Percentiles rank a stretch among this genome's conserved stretches.
These are phyloP conservation scores for Colletotrichum horii DNA, from an alignment of 2,329 filamentous ascomycete genomes.

Conservation along the genomic window DNA sequence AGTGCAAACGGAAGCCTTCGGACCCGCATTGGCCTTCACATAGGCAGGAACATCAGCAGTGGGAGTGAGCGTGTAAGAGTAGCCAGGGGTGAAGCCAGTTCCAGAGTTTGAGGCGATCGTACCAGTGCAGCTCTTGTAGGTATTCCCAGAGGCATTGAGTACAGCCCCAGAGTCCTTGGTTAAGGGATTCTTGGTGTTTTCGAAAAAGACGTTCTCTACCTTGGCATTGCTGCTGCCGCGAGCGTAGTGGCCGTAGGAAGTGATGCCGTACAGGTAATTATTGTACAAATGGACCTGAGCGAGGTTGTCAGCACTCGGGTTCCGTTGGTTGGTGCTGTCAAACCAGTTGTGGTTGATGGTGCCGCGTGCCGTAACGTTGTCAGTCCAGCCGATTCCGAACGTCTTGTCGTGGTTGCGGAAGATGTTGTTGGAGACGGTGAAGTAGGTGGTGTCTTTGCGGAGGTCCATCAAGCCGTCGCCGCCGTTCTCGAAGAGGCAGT, in stretches of 20 bases:
- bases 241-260: constrained; percentile 21
- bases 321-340: constrained; percentile 21
- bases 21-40: constrained; percentile 13
- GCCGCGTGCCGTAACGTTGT: constrained; percentile 18
- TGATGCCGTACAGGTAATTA: constrained; percentile 19
- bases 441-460: constrained; percentile 22
- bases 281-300: constrained; percentile 23
- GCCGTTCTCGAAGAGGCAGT: constrained; percentile 19
- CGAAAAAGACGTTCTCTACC: constrained; percentile 22
- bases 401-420: constrained; percentile 24
- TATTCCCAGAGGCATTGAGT: constrained; percentile 3
- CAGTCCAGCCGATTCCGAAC: constrained; percentile 25
- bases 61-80: constrained; percentile 4
- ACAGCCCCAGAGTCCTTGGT: background rate
- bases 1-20: constrained; percentile 3
- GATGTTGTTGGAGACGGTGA: constrained; percentile 24
- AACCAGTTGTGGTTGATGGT: constrained; percentile 24
- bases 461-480: constrained; percentile 23
- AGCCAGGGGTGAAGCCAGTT: background rate
- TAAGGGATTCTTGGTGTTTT: constrained; percentile 17
- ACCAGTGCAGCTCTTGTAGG: constrained; percentile 11
- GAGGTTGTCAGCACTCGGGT: constrained; percentile 20
- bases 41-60: constrained; percentile 18
- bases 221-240: constrained; percentile 18
- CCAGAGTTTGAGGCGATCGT: constrained; percentile 15